Base-by-base conservation (phyloP, 106 monocot species). In the Allium cepa region DNA sequence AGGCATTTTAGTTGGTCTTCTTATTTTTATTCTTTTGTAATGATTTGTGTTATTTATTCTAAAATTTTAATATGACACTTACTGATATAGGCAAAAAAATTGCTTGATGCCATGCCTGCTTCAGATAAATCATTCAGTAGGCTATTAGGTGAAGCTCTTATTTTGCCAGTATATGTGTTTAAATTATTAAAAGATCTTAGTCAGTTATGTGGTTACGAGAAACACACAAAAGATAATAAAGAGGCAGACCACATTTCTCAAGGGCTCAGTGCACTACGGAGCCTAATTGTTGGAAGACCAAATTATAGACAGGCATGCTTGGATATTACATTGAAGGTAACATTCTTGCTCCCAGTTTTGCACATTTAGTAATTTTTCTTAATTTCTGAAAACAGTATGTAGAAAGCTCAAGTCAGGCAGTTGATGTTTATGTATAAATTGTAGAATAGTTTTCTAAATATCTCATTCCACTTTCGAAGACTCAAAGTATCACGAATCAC, bases 171-270 rank as follows among this genome's bases (percentile, higher is more conserved):
- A 14, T 99, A 87, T 66, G 66, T 62, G 14, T 76, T 93, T 57
- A 82, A 50, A 70, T 81, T 99, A 64, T 74, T 99, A 57, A 89
- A 99, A 67, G 84, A 87, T 75, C 75, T 93, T 50, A 93, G 91
- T 67, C 78, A 70, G 71, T 74, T 81, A 47, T 58, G 64, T 60
- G 63, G 69, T 26, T 75, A 66, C 77, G 81, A 64, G 57, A 75
- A 81, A n/a, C 72, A 81, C 70, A 76, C 26, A 22, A 91, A 81
- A 76, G 88, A 91, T 55, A 63, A 26, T 17, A 59, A 53, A 78
- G 93, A 99, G 67, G 90, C 80, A 64, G 99, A 99, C 60, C 99
- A 92, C 55, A 66, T 90, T 27, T 87, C 87, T 53, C 93, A 99
- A 66, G 89, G 92, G 8, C 90, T 99, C 67, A 87, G 87, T 74